Evolutionary conservation across 768 basidiomycete genomes (phyloP).

Genomic region (Amyloporia xantha): DNA sequence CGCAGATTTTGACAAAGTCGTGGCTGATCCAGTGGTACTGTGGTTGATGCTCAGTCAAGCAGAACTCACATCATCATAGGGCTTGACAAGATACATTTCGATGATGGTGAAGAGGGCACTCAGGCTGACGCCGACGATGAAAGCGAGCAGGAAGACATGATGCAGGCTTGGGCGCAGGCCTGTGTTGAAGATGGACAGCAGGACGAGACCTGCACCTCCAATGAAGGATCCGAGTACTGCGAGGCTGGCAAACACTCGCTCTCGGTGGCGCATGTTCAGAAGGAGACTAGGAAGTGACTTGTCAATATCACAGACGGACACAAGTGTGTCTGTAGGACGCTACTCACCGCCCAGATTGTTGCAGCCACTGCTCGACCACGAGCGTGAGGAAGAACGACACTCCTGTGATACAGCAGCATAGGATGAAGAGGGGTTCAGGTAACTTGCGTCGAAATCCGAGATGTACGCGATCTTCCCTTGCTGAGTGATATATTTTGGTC

Average conservation of each 20-base stretch:
- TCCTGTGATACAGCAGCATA: slow-evolving; percentile 57
- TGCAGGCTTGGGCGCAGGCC: too few species aligned
- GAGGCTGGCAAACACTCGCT: slow-evolving; percentile 52
- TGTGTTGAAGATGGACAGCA: slow-evolving; percentile 55
- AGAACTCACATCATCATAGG: neutral
- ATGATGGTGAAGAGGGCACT: slow-evolving; percentile 69
- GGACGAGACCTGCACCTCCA: slow-evolving; percentile 59
- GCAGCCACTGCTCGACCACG: slow-evolving; percentile 61
- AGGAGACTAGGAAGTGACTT: slow-evolving; percentile 39
- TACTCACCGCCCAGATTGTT: slow-evolving; percentile 54
- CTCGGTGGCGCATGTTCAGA: too few species aligned
- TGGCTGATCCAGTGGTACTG: too few species aligned
- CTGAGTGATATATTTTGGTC: slow-evolving; percentile 50
- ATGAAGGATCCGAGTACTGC: slow-evolving; percentile 58
- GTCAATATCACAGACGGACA: too few species aligned
- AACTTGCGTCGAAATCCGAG: too few species aligned
- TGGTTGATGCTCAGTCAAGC: neutral
- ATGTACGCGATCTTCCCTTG: too few species aligned
- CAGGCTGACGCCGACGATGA: too few species aligned
- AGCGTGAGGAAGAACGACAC: too few species aligned
- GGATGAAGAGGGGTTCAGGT: slow-evolving; percentile 72
- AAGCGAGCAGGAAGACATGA: too few species aligned
- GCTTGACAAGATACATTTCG: slow-evolving; percentile 42
- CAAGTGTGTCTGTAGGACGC: neutral
- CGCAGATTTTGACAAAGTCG: slow-evolving; percentile 20